A percentile compares a stretch with the other conserved stretches of the same genome.
Evolutionary conservation across 2,329 filamentous ascomycete species (phyloP).

Genomic region (Scedosporium minutisporum): DNA sequence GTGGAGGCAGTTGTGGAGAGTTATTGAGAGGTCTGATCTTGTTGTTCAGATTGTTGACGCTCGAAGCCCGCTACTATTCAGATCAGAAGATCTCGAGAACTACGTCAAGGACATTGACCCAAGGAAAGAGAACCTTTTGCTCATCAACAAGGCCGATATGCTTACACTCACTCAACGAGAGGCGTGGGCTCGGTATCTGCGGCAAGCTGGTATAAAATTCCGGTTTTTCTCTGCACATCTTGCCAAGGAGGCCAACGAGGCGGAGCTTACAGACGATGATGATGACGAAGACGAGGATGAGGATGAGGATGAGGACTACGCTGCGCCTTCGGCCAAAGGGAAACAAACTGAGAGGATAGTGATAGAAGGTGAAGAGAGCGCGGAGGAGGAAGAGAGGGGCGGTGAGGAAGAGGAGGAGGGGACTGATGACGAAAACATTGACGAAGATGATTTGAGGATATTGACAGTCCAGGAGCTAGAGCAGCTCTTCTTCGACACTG

Average conservation of each 20-base stretch:
- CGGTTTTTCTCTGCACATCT: slow-evolving; percentile 93
- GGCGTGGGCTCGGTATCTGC: slow-evolving; percentile 81
- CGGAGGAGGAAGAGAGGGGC: slow-evolving; percentile 22
- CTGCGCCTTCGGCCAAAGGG: slow-evolving; percentile 11
- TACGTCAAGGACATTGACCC: slow-evolving; percentile 91
- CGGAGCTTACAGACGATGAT: slow-evolving; percentile 15
- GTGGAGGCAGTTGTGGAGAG: slow-evolving; percentile 95
- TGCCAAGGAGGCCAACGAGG: slow-evolving; percentile 82
- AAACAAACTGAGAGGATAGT: slow-evolving; percentile 14
- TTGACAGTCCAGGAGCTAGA: slow-evolving; percentile 90
- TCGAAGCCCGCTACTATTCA: slow-evolving; percentile 84
- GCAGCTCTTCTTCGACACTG: slow-evolving; percentile 71
- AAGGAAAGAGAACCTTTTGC: slow-evolving; percentile 78
- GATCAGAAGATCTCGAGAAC: slow-evolving; percentile 82
- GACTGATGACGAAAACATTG: slow-evolving; percentile 26
- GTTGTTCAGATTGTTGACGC: slow-evolving; percentile 98
- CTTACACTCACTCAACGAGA: slow-evolving; percentile 79
- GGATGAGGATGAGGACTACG: slow-evolving; percentile 13
- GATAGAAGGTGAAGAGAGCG: slow-evolving; percentile 28
- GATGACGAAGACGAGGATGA: slow-evolving; percentile 19
- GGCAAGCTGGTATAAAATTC: slow-evolving; percentile 72
- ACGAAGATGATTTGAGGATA: slow-evolving; percentile 62
- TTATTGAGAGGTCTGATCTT: slow-evolving; percentile 91
- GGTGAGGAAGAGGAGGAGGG: slow-evolving; percentile 13
- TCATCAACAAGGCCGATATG: slow-evolving; percentile 99